phyloP scores from a whole-genome alignment of 2,329 filamentous ascomycete genomes.

The Fragosphaeria purpurea region DNA sequence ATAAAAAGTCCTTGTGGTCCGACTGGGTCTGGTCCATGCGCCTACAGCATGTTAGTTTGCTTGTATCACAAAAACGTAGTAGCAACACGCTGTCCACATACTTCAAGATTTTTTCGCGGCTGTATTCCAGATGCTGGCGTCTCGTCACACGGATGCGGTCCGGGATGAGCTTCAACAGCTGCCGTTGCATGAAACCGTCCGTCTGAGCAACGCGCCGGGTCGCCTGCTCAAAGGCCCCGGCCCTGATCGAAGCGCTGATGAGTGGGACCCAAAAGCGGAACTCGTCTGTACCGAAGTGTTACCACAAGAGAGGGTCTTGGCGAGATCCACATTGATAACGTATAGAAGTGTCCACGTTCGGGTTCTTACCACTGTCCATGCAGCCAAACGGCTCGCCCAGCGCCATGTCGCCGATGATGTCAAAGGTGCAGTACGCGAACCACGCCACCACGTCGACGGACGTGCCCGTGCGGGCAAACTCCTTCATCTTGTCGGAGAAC shows the following conservation, averaged over 20 bases:
- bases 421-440: slow-evolving; percentile 17
- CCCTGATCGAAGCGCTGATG: slow-evolving; percentile 11
- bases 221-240: slow-evolving; percentile 8
- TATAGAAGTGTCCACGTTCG: too few relatives aligned
- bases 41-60: not conserved
- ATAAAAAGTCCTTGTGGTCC: slow-evolving; percentile 11
- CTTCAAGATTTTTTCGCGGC: slow-evolving; percentile 6
- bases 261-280: slow-evolving; percentile 14
- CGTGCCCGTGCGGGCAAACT: slow-evolving; percentile 4
- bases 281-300: not conserved
- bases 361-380: slow-evolving; percentile 8
- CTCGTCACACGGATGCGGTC: slow-evolving; percentile 4
- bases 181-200: slow-evolving; percentile 6
- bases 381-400: slow-evolving; percentile 18
- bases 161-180: slow-evolving; percentile 5
- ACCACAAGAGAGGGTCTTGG: too few relatives aligned
- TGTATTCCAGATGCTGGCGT: slow-evolving; percentile 6
- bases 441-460: slow-evolving; percentile 35
- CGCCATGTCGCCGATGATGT: slow-evolving; percentile 16
- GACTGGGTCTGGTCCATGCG: slow-evolving; percentile 8
- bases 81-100: slow-evolving; percentile 3
- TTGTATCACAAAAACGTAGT: too few relatives aligned
- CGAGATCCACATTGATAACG: too few relatives aligned
- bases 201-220: slow-evolving; percentile 6
- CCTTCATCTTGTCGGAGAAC: slow-evolving; percentile 20